Percentiles rank a stretch among this genome's conserved stretches.
These are phyloP conservation scores for Gastrolobium bilobum DNA, from an alignment of 306 rosid genomes.

Conservation along the genomic window DNA sequence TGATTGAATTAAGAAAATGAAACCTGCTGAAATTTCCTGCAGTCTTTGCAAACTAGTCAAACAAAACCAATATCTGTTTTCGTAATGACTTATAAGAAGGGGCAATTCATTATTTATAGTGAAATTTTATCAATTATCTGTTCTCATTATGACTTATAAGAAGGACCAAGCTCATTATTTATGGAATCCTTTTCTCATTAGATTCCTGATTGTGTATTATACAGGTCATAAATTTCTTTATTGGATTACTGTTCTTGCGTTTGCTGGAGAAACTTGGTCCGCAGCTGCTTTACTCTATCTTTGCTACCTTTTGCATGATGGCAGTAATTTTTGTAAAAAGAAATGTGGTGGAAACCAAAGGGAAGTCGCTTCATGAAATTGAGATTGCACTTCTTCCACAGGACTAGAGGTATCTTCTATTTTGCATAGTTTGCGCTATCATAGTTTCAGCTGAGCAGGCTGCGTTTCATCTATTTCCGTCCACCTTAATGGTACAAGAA, in stretches of 20 bases:
- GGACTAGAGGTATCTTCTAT: conserved; percentile 56
- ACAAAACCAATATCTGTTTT: too few relatives aligned
- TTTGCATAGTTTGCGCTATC: conserved; percentile 32
- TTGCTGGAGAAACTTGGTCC: conserved; percentile 86
- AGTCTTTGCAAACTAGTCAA: conserved; percentile 4
- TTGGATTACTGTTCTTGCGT: conserved; percentile 89
- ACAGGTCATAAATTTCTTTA: conserved; percentile 95
- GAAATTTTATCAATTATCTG: conserved; percentile 26
- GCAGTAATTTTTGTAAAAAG: conserved; percentile 88
- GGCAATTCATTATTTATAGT: too few relatives aligned
- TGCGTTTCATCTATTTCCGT: neutral
- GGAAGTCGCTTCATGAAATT: conserved; percentile 95
- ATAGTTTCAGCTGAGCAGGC: conserved; percentile 36
- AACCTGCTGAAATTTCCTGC: conserved; percentile 16
- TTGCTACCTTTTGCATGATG: conserved; percentile 74
- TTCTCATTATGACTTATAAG: neutral
- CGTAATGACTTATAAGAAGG: too few relatives aligned
- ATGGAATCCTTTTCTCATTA: conserved; percentile 31
- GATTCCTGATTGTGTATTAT: conserved; percentile 32
- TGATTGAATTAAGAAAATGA: conserved; percentile 30
- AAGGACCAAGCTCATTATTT: conserved; percentile 20
- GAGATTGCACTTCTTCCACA: conserved; percentile 97
- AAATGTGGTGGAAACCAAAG: conserved; percentile 95
- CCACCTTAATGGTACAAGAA: conserved; percentile 20
- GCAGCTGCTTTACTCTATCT: conserved; percentile 79